Conservation (phyloP, 805 yeast genomes). For the Priceomyces medius region DNA sequence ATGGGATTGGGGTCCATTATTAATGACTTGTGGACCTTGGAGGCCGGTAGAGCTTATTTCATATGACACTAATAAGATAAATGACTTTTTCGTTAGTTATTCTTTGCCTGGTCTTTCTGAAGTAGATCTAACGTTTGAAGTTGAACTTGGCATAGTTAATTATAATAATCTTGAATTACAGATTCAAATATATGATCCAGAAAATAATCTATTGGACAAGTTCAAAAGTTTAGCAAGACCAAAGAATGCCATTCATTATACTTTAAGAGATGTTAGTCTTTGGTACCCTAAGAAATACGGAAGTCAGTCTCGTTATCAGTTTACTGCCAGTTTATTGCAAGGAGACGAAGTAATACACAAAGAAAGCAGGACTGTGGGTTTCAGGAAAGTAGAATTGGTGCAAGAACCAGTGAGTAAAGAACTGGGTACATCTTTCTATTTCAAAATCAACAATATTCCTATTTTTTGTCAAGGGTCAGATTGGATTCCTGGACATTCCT, state of each 20-base stretch:
- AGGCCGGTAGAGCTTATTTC: constrained; percentile 31
- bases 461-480: constrained; percentile 41
- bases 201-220: not conserved
- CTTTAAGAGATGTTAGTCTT: not conserved
- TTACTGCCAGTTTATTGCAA: constrained; percentile 9
- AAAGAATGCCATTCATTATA: not conserved
- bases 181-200: not conserved
- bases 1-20: constrained; percentile 57
- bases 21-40: constrained; percentile 47
- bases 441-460: constrained; percentile 40
- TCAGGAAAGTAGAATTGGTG: constrained; percentile 43
- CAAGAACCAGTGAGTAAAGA: constrained; percentile 28
- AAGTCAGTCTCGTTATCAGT: constrained; percentile 29
- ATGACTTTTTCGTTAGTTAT: constrained; percentile 16
- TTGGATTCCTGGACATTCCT: constrained; percentile 51
- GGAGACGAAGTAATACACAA: constrained; percentile 9
- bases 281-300: constrained; percentile 28
- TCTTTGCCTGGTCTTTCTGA: constrained; percentile 6
- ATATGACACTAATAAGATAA: constrained; percentile 13
- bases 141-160: not conserved
- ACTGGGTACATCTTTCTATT: constrained; percentile 43
- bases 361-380: constrained; percentile 28
- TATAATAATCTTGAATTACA: not conserved
- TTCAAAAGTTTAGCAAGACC: not conserved
- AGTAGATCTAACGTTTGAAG: not conserved